Base-by-base conservation (phyloP, 2,329 filamentous ascomycete species). In the Fusarium tanahbumbuense region DNA sequence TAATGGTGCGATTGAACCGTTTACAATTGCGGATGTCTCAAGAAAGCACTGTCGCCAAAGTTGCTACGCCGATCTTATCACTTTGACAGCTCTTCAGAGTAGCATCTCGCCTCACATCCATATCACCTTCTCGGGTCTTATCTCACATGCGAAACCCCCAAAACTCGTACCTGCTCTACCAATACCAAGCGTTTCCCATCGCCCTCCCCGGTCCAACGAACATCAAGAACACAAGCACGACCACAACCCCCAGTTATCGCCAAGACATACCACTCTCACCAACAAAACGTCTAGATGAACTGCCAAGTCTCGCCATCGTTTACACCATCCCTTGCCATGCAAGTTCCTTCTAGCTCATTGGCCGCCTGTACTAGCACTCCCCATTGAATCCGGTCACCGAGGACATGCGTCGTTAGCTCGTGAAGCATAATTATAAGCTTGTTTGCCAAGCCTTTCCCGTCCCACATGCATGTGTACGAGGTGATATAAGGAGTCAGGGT, bases 361-460 rank as follows among this genome's bases (percentile, higher is more conserved):
- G 41, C 22, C 20, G 20, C n/a, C n/a, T n/a, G n/a, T n/a, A n/a
- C n/a, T n/a, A n/a, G n/a, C 41, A 18, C 23, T 20, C 32, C 23
- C 32, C 10, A 16, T 16, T 42, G 22, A 46, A 57, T 28, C 13
- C 32, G 44, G 37, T 57, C 54, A 46, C 61, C 58, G 64, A 57
- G 22, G 37, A 47, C 50, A 32, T 37, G 59, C 45, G n/a, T 37
- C 34, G 7, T 30, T 57, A 48, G 22, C 45, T 20, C 53, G 37
- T 68, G 58, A 75, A 75, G 67, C 71, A 67, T 73, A 75, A 75
- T 64, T 55, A 61, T 75, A 75, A 74, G 73, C 61, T 75, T 75
- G 67, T 72, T 73, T 50, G 73, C 73, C 73, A 75, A 75, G 73
- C 42, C 42, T 40, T 47, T 32, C 3, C 9, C 20, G n/a, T n/a